Evolutionary conservation across 495 filamentous ascomycete genomes (phyloP), one percentile per base, ranked within the genome.

Genomic region (Daldinia vernicosa): DNA sequence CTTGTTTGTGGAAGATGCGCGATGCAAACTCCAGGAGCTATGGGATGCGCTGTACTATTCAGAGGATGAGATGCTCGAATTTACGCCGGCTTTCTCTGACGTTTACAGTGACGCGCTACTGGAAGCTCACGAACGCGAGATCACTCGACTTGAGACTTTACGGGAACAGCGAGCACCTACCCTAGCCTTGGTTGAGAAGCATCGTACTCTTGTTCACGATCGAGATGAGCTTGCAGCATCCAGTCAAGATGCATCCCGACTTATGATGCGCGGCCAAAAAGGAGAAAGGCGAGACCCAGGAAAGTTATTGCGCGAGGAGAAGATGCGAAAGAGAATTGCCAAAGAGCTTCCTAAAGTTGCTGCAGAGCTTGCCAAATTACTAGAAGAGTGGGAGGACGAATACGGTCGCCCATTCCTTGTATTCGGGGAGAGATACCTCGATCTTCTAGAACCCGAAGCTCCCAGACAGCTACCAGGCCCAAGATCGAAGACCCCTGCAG

Each of bases 61-160:
- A 0, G 95, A 99, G 78, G 95, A 98, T 74, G 95, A 99, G 78
- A 98, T 97, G 92, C 85, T 97, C 60, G 94, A 98, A 65, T 99
- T 98, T 68, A 93, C 94, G 4, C 95, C 96, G 3, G 94, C 93
- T 1, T 97, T 97, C 76, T 96, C 93, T 0, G 91, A 92, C 73
- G 89, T 90, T 14, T 92, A 90, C 76, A 97, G 93, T 71, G 95
- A 98, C 77, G 95, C 95, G 43, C 85, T 99, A 17, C 88, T 99
- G 4, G 84, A 87, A 70, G 86, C 94, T 0, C 96, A 98, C 70
- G 95, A 99, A 79, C 88, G 88, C 7, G 96, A 99, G 72, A 93
- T 98, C 62, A 76, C 80, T 8, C 90, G 94, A 26, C 83, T 99
- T 3, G 92, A 98, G 75, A 82, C 88, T 11, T 79, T 98, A 32